A percentile compares a stretch with the other conserved stretches of the same genome.
Conservation (phyloP, 768 basidiomycete species). For the Termitomyces sp. region DNA sequence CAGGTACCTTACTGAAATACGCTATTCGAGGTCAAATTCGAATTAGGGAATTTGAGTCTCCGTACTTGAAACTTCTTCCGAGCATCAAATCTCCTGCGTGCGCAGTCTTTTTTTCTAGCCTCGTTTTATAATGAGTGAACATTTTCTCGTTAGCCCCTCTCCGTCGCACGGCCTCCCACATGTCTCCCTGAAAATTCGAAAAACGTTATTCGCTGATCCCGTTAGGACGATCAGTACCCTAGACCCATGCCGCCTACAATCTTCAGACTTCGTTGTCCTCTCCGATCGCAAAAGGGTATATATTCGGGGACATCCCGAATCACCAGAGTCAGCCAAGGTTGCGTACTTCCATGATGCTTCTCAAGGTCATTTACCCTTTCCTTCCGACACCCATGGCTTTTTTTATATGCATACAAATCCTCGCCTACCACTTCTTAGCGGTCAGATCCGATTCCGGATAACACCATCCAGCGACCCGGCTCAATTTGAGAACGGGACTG, state of each 20-base stretch:
- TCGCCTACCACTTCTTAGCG: no score
- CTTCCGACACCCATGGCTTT: no score
- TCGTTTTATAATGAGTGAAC: background rate
- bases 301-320: background rate
- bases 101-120: no score
- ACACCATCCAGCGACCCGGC: no score
- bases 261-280: background rate
- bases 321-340: background rate
- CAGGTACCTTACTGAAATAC: background rate
- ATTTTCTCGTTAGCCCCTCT: background rate
- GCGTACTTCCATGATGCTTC: background rate
- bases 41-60: background rate
- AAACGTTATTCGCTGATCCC: background rate
- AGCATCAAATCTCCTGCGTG: background rate
- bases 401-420: no score
- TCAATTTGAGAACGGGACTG: background rate
- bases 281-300: rapidly evolving
- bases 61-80: background rate
- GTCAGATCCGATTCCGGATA: no score
- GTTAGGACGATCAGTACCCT: background rate
- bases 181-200: background rate
- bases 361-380: background rate
- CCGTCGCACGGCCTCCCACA: background rate
- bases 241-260: background rate
- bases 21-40: background rate